Conservation (phyloP, 2,329 filamentous ascomycete species). For the Zasmidium angulare region DNA sequence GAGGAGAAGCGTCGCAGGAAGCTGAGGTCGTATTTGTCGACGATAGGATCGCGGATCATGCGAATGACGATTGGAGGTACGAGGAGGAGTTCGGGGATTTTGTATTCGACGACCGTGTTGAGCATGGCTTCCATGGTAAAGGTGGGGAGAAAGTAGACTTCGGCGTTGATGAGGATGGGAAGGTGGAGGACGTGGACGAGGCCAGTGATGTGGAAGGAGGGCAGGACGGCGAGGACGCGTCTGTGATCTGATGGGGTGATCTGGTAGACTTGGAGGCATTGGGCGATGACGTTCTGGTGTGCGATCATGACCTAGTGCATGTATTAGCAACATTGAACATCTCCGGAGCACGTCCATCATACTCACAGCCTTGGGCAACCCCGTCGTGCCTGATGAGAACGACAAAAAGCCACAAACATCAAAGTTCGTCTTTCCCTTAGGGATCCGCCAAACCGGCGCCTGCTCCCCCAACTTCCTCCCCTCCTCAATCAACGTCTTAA, state of each 20-base stretch:
- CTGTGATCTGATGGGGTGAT: conserved; percentile 52
- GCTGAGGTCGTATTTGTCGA: conserved; percentile 57
- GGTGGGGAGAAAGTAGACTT: conserved; percentile 63
- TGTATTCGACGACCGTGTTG: conserved; percentile 51
- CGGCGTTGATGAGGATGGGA: conserved; percentile 62
- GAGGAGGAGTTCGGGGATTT: conserved; percentile 57
- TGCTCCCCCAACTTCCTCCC: conserved; percentile 46
- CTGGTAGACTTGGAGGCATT: conserved; percentile 60
- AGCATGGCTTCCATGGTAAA: conserved; percentile 65
- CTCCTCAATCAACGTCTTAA: conserved; percentile 47
- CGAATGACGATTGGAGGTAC: conserved; percentile 63
- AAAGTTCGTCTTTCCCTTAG: conserved; percentile 55
- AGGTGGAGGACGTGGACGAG: conserved; percentile 64
- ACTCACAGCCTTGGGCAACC: conserved; percentile 49
- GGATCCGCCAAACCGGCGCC: conserved; percentile 50
- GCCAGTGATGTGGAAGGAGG: conserved; percentile 64
- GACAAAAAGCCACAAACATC: conserved; percentile 56
- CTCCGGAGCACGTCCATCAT: neutral
- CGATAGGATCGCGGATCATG: conserved; percentile 57
- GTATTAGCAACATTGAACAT: neutral
- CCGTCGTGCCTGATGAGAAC: conserved; percentile 53
- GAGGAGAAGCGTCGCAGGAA: conserved; percentile 58
- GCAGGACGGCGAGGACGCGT: conserved; percentile 58
- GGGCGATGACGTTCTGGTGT: conserved; percentile 57
- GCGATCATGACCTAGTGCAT: conserved; percentile 49